Conservation (phyloP, 495 filamentous ascomycete genomes). For the Hypoxylon cercidicola region DNA sequence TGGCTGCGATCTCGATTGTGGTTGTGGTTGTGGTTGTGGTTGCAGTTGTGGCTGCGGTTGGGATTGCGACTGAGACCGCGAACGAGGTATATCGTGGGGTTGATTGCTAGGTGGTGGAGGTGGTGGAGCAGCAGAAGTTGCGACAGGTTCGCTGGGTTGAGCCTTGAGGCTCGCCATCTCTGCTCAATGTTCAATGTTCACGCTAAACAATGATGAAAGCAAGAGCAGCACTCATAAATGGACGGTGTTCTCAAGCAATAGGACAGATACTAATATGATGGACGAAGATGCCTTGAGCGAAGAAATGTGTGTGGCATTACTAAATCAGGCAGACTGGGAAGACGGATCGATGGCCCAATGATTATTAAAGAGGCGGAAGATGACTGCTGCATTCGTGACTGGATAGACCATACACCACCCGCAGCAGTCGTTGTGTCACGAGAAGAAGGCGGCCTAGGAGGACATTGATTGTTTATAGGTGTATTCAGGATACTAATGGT, state of each 20-base stretch:
- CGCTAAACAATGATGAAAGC: conserved; percentile 6
- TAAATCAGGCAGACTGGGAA: conserved; percentile 21
- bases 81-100: conserved; percentile 1
- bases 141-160: conserved; percentile 30
- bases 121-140: conserved; percentile 15
- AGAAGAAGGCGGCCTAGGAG: conserved; percentile 36
- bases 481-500: conserved; percentile 15
- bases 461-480: conserved; percentile 12
- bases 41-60: conserved; percentile 17
- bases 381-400: conserved; percentile 31
- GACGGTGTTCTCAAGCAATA: conserved; percentile 16
- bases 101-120: not conserved
- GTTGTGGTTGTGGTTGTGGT: conserved; percentile 32
- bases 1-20: conserved; percentile 20
- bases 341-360: conserved; percentile 16
- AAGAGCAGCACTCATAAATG: conserved; percentile 1
- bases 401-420: conserved; percentile 34
- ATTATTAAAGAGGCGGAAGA: conserved; percentile 22
- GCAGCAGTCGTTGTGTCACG: conserved; percentile 31
- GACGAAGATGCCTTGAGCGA: conserved; percentile 16
- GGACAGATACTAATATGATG: conserved; percentile 11
- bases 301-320: conserved; percentile 26
- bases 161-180: conserved; percentile 40
- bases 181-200: conserved; percentile 14
- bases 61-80: conserved; percentile 12